These are phyloP conservation scores for Yarrowia divulgata DNA, from an alignment of 805 yeast genomes.

Conservation along the genomic window DNA sequence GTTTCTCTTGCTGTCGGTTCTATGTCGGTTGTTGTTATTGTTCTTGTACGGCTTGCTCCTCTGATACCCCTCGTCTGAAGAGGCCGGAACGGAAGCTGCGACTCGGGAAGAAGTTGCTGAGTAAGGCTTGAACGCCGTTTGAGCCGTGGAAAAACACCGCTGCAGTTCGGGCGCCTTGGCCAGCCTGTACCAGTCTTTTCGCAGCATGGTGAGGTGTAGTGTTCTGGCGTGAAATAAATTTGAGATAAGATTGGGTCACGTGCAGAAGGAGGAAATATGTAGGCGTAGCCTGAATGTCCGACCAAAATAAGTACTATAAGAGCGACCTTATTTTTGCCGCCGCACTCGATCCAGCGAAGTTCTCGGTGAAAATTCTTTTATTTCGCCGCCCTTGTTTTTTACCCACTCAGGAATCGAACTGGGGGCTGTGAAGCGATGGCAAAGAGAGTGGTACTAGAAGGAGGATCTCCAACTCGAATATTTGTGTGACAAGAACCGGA, in stretches of 20 bases:
- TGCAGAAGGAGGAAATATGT: neutral
- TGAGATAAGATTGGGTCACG: constrained; percentile 15
- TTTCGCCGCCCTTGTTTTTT: too few species aligned
- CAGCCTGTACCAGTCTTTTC: constrained; percentile 12
- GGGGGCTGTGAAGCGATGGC: too few species aligned
- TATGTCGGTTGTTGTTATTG: neutral
- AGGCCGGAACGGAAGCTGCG: neutral
- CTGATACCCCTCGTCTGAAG: neutral
- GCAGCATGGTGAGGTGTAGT: neutral
- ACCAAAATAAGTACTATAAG: too few species aligned
- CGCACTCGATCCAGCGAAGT: too few species aligned
- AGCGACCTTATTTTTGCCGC: too few species aligned
- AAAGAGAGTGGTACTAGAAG: too few species aligned
- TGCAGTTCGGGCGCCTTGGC: neutral
- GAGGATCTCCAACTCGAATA: too few species aligned
- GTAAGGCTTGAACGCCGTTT: neutral
- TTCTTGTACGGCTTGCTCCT: neutral
- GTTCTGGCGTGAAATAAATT: neutral
- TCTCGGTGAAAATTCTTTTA: too few species aligned
- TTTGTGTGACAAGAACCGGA: too few species aligned
- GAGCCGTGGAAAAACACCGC: constrained; percentile 1
- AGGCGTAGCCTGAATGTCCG: too few species aligned
- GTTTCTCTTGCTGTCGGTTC: neutral
- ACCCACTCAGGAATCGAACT: too few species aligned
- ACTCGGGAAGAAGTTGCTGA: neutral